Conservation (phyloP, 352 stramenopile genomes). For the Globisporangium nodosum region DNA sequence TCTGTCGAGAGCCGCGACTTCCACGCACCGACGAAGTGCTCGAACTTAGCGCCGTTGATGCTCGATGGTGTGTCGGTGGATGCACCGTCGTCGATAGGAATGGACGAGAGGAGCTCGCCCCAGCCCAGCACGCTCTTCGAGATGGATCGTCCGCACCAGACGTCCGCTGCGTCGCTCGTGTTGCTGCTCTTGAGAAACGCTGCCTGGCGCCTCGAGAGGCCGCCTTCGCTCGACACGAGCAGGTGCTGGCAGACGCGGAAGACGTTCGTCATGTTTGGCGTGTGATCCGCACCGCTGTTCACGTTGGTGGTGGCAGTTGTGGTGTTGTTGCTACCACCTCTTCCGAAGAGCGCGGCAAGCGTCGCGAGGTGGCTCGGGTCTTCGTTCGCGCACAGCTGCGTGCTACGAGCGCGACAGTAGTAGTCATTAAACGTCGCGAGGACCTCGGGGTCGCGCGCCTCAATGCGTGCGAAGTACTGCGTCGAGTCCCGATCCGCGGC, state of each 20-base stretch:
- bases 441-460: not conserved
- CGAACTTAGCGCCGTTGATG: constrained; percentile 4
- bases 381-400: not conserved
- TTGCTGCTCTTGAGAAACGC: constrained; percentile 2
- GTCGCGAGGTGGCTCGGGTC: not conserved
- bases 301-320: not conserved
- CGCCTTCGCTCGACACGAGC: constrained; percentile 3
- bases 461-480: not conserved
- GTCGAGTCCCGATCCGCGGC: not conserved
- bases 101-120: too few relatives aligned
- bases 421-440: constrained; percentile 3
- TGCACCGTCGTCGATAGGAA: not conserved
- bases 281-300: not conserved
- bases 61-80: not conserved
- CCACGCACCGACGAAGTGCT: constrained; percentile 3
- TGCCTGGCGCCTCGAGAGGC: not conserved
- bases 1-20: not conserved
- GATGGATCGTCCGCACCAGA: constrained; percentile 2
- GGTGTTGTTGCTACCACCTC: not conserved
- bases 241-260: constrained; percentile 3
- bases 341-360: not conserved
- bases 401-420: constrained; percentile 2
- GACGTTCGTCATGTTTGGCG: not conserved
- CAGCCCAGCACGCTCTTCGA: not conserved
- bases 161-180: constrained; percentile 5